Evolutionary conservation across 2,329 filamentous ascomycete species (phyloP), one percentile per base, ranked within the genome.

Genomic region (Hypoxylon sp.): DNA sequence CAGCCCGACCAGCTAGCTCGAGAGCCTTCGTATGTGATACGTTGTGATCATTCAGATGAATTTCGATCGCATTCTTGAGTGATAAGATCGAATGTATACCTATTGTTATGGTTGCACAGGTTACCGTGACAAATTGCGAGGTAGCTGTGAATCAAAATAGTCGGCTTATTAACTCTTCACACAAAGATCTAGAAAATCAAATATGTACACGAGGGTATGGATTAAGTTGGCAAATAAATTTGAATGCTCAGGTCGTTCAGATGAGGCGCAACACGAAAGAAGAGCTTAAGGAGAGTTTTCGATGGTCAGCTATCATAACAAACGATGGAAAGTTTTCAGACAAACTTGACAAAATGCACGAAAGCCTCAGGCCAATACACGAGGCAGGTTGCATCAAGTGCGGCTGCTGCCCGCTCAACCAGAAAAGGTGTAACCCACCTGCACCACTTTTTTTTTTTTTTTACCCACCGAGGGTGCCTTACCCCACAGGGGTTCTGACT

Each of bases 311-410:
- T 62, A 56, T 59, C 47, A 50, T 26, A 60, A 48, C 37, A 63
- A 66, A 46, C 53, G 47, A 46, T 42, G 48, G 51, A 37, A 68
- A 57, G 58, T 55, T 59, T 60, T 59, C 35, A 51, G 48, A 60
- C 31, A 59, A 62, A 65, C 46, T 54, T 55, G 48, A n/a, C 24
- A 60, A 65, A 68, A 55, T 65, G 67, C 63, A 67, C 63, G 52
- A 67, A 59, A 50, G 47, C 51, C 63, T 64, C 69, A 58, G 61
- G 55, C 22, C 52, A 51, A 70, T 63, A 67, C 69, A 70, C 63
- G 66, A 53, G 62, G 63, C 62, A 70, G 59, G 65, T 67, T 66
- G 55, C 65, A 70, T 60, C 62, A 61, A 71, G 66, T 61, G 63
- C 56, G 59, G 61, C 57, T 63, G 58, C 66, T 63, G 61, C 62